These are phyloP conservation scores for Tolypocladium pustulatum DNA, from an alignment of 2,329 filamentous ascomycete species.

Conservation along the genomic window DNA sequence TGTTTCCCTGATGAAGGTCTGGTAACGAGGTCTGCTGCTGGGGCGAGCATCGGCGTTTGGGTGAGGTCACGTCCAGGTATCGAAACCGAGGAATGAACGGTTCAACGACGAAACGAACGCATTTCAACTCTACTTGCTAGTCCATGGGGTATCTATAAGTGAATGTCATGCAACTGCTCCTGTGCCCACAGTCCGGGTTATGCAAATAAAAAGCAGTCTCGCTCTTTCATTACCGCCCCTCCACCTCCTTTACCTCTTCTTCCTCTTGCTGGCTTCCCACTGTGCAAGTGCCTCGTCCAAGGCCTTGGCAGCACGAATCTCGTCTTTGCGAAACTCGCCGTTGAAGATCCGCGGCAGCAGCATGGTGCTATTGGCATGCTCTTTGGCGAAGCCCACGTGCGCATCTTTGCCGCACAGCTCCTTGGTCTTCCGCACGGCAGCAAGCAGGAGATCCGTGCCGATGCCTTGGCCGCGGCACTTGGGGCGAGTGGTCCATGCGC, in stretches of 20 bases:
- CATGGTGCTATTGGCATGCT: constrained; percentile 65
- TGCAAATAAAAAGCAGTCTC: constrained; percentile 5
- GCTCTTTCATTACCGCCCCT: background rate
- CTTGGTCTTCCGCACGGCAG: constrained; percentile 58
- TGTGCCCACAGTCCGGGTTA: background rate
- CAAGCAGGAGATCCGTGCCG: constrained; percentile 60
- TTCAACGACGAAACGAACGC: background rate
- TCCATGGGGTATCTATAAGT: constrained; percentile 17
- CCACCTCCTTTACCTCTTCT: constrained; percentile 33
- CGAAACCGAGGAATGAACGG: background rate
- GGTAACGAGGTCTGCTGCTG: background rate
- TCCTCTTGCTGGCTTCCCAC: constrained; percentile 35
- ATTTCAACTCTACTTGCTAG: background rate
- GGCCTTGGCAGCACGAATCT: constrained; percentile 44
- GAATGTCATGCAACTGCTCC: background rate
- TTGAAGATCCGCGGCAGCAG: constrained; percentile 56
- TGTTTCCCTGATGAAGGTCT: too few species aligned
- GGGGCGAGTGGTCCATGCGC: constrained; percentile 70
- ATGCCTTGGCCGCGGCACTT: constrained; percentile 62
- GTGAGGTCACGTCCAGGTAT: background rate
- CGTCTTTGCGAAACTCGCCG: constrained; percentile 44
- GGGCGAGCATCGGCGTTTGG: background rate
- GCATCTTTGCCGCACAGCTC: constrained; percentile 58
- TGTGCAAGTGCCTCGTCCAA: constrained; percentile 40
- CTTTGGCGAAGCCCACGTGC: constrained; percentile 59